Evolutionary conservation across 2,329 filamentous ascomycete species (phyloP).

Genomic region (Xylaria sp.): DNA sequence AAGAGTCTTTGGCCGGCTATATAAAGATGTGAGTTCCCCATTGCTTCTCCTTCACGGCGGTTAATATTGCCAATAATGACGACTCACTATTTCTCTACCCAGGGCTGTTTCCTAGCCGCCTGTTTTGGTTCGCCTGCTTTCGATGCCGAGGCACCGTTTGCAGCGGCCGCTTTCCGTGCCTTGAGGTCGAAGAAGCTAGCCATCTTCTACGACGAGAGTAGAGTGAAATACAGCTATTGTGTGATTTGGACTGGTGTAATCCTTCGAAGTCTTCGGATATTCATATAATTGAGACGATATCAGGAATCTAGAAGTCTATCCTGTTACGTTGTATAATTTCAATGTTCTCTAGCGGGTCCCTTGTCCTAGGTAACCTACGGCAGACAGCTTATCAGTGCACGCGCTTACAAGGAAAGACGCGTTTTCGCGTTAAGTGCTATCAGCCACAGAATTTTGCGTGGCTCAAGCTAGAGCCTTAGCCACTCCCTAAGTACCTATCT

Average conservation of each 20-base stretch:
- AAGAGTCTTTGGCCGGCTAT: conserved; percentile 90
- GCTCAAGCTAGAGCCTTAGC: conserved; percentile 32
- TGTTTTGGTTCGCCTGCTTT: conserved; percentile 75
- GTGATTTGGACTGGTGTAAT: not conserved
- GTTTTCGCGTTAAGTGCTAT: conserved; percentile 39
- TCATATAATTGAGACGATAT: not conserved
- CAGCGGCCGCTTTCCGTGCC: conserved; percentile 82
- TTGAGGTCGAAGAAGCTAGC: conserved; percentile 96
- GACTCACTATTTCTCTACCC: conserved; percentile 97
- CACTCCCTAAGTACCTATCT: conserved; percentile 8
- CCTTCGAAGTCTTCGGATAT: not conserved
- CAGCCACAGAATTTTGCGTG: conserved; percentile 14
- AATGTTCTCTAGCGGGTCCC: not conserved
- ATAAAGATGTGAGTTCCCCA: conserved; percentile 46
- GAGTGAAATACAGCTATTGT: not conserved
- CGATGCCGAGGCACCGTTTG: conserved; percentile 69
- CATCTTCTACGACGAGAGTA: conserved; percentile 61
- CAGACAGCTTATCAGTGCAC: conserved; percentile 2
- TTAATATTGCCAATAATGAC: not conserved
- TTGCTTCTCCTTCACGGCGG: not conserved
- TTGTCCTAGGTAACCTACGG: not conserved
- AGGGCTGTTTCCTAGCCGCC: conserved; percentile 79
- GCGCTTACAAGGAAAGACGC: conserved; percentile 23
- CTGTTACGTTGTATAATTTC: not conserved
- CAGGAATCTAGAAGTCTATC: not conserved